phyloP scores from a whole-genome alignment of 768 basidiomycete species.

The Lentinula sp. region DNA sequence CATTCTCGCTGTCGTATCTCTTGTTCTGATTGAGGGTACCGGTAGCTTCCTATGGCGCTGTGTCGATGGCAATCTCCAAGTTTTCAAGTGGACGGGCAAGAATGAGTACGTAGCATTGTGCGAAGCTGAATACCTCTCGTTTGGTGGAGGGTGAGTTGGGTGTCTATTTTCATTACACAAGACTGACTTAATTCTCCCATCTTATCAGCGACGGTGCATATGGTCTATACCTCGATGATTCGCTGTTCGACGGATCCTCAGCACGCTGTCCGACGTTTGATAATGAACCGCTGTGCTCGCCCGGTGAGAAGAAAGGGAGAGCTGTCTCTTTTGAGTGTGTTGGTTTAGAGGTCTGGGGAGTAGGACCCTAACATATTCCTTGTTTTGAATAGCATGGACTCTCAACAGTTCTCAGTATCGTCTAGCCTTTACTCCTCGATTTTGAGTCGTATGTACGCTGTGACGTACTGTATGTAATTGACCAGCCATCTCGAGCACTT shows the following conservation, averaged over 20 bases:
- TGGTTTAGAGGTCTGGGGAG: conserved; percentile 87
- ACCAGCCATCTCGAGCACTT: neutral
- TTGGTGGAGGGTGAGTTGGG: conserved; percentile 81
- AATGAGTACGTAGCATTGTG: conserved; percentile 91
- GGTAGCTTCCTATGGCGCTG: conserved; percentile 75
- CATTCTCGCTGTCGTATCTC: neutral
- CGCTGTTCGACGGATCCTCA: conserved; percentile 78
- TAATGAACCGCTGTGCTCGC: conserved; percentile 74
- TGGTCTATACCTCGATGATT: conserved; percentile 82
- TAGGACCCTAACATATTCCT: conserved; percentile 35
- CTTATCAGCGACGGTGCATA: conserved; percentile 73
- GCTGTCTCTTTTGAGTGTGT: conserved; percentile 81
- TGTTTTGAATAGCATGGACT: neutral
- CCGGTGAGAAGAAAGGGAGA: conserved; percentile 37
- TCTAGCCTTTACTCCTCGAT: too few relatives aligned
- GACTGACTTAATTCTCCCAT: neutral
- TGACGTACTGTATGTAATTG: neutral
- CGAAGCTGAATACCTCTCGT: conserved; percentile 73
- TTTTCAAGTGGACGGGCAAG: conserved; percentile 80
- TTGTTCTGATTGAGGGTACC: neutral
- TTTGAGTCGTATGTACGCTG: too few relatives aligned
- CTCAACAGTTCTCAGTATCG: neutral
- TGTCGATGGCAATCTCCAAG: conserved; percentile 39
- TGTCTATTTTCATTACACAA: conserved; percentile 1
- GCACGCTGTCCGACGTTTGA: conserved; percentile 82